Base-by-base conservation (phyloP, 495 filamentous ascomycete species). In the Tuber borchii region DNA sequence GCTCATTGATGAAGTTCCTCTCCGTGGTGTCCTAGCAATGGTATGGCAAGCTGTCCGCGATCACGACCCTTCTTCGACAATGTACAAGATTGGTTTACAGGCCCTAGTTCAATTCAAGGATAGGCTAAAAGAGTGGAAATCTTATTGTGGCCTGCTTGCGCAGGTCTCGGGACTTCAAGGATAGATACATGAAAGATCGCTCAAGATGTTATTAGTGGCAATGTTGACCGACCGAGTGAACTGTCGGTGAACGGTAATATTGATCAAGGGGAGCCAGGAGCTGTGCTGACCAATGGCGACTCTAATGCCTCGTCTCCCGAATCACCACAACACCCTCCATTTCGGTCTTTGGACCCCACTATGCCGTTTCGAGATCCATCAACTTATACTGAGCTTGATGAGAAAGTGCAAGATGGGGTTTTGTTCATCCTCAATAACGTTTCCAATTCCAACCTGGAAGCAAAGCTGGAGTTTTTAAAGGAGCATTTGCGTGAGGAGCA, bases 1-100 rank as follows among this genome's bases (percentile, higher is more conserved):
- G 76, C 88, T 99, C 14, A 92, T 98, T 71, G 91, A 93, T 71
- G 90, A 92, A 39, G 90, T 99, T 46, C 93, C 95, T 2, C 90
- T 98, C 68, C 92, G 96, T 80, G 93, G 97, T 73, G 95, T 91
- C 17, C 86, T 97, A 65, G 93, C 91, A 8, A 98, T 99, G 95
- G 94, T 99, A 75, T 87, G 97, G 44, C 95, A 99, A 83, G 92
- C 96, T 20, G 94, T 98, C 19, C 86, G 92, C 69, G 93, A 97
- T 76, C 91, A 93, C 78, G 86, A 87, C 8, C 88, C 92, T 16
- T 91, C 94, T 22, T 88, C 93, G 71, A 89, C 91, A 0, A 98
- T 99, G 95, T 98, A 94, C 86, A 97, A 97, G 79, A 98, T 99
- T 83, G 95, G 95, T 1, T 88, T 98, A n/a, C 95, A 98, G 82